phyloP scores from a whole-genome alignment of 1,284 basidiomycete species.

The Rhodotorula sp. region DNA sequence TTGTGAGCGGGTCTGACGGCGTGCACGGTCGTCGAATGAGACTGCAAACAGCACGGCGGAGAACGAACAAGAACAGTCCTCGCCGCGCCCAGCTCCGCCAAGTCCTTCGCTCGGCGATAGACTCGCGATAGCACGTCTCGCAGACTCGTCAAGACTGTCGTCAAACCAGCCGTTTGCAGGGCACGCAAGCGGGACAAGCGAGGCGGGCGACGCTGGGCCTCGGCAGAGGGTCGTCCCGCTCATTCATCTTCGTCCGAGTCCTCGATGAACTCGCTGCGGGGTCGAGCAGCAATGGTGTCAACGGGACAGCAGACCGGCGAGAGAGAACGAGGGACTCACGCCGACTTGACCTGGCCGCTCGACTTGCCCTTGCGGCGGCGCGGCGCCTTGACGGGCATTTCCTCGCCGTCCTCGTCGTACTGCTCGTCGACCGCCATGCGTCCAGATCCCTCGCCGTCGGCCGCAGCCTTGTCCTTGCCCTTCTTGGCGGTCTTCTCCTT shows the following conservation, averaged over 20 bases:
- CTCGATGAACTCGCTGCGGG: conserved; percentile 31
- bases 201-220: background rate
- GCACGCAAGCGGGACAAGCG: background rate
- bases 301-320: no score
- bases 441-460: conserved; percentile 2
- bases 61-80: no score
- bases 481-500: conserved; percentile 23
- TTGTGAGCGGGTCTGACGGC: no score
- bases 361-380: conserved; percentile 24
- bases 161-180: no score
- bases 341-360: conserved; percentile 34
- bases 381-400: conserved; percentile 9
- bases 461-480: conserved; percentile 7
- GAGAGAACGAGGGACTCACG: conserved; percentile 15
- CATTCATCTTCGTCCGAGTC: conserved; percentile 24
- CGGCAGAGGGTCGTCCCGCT: background rate
- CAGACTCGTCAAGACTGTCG: no score
- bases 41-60: no score
- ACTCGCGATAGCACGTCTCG: background rate
- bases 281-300: background rate
- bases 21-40: no score
- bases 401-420: conserved; percentile 36
- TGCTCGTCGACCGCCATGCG: conserved; percentile 37
- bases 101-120: no score
- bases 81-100: no score